These are phyloP conservation scores for Clarireedia monteithiana DNA, from an alignment of 2,329 filamentous ascomycete species.

Conservation along the genomic window DNA sequence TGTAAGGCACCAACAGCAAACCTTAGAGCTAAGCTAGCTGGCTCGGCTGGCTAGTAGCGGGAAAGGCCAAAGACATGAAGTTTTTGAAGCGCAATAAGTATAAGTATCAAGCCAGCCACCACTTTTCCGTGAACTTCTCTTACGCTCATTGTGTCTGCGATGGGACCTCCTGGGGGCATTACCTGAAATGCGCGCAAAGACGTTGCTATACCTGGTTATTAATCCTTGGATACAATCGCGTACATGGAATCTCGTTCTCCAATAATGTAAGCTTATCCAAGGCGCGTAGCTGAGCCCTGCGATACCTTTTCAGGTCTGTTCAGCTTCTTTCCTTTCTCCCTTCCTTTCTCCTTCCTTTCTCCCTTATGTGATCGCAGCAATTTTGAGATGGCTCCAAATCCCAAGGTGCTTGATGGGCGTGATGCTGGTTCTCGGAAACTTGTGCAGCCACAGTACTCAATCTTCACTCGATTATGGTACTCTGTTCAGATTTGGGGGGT, in stretches of 20 bases:
- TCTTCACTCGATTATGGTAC: conserved; percentile 8
- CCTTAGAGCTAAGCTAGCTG: no score
- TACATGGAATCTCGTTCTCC: neutral
- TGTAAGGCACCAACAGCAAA: no score
- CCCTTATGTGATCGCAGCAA: neutral
- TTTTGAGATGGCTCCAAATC: neutral
- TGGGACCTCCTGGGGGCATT: no score
- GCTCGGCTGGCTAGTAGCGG: no score
- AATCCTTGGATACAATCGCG: neutral
- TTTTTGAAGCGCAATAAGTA: no score
- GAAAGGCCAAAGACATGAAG: no score
- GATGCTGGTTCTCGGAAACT: neutral
- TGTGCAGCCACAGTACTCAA: conserved; percentile 3
- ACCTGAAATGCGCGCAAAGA: no score
- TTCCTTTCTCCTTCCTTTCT: neutral
- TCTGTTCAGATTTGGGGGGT: conserved; percentile 13
- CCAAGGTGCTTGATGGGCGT: neutral
- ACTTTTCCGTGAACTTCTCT: no score
- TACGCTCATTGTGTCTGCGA: no score
- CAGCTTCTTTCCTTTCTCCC: neutral
- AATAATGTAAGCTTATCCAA: neutral
- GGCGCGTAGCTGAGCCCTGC: neutral
- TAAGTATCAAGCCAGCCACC: no score
- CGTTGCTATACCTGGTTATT: no score
- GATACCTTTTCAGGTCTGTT: neutral